These are phyloP conservation scores for Carnegiea gigantea DNA, from an alignment of 179 eudicot genomes.

Conservation along the genomic window DNA sequence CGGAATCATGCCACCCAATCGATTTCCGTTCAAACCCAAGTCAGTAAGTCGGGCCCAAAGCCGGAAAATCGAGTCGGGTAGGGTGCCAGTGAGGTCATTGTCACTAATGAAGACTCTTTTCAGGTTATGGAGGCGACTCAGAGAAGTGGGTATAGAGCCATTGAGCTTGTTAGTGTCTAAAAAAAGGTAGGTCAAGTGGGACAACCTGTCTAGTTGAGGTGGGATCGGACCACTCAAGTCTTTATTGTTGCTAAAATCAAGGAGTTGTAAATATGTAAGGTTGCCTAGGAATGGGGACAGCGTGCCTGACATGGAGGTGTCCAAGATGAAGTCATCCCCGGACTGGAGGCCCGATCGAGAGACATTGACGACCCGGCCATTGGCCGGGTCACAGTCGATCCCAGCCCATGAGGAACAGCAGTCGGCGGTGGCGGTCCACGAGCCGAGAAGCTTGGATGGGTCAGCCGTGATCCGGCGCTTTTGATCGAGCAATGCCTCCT, in stretches of 20 bases:
- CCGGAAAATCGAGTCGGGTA: conserved; percentile 42
- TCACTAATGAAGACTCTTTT: conserved; percentile 43
- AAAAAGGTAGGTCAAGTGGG: conserved; percentile 42
- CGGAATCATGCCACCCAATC: conserved; percentile 51
- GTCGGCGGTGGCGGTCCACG: conserved; percentile 63
- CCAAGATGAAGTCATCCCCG: conserved; percentile 52
- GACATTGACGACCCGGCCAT: conserved; percentile 58
- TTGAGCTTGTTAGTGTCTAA: conserved; percentile 54
- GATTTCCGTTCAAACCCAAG: conserved; percentile 37
- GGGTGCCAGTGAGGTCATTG: conserved; percentile 46
- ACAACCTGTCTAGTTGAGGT: conserved; percentile 50
- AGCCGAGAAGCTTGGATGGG: conserved; percentile 50
- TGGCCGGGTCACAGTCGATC: conserved; percentile 45
- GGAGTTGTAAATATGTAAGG: conserved; percentile 51
- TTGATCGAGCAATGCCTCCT: conserved; percentile 58
- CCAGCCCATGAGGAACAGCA: conserved; percentile 79
- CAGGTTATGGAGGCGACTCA: conserved; percentile 39
- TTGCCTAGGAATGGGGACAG: conserved; percentile 70
- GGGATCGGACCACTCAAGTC: conserved; percentile 59
- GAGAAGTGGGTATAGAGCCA: conserved; percentile 55
- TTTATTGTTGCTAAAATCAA: conserved; percentile 69
- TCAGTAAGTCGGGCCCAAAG: conserved; percentile 25
- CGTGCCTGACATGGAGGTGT: conserved; percentile 66
- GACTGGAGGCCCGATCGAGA: conserved; percentile 59
- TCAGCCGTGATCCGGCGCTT: conserved; percentile 63